These are phyloP conservation scores for Cinnamomum micranthum DNA, from an alignment of 164 flowering plant species.

Conservation along the genomic window DNA sequence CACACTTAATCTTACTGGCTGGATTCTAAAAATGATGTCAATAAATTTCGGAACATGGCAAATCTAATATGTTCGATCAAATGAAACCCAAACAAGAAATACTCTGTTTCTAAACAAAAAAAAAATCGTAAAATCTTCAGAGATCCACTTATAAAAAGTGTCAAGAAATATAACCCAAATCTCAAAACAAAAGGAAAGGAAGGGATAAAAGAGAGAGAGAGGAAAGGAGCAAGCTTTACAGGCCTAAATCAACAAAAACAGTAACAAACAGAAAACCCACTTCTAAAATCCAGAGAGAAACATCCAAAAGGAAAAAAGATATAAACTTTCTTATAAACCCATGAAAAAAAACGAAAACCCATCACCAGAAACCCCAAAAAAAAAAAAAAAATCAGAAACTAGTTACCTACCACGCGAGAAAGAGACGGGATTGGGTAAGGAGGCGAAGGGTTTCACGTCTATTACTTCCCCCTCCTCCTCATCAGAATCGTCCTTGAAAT, in stretches of 20 bases:
- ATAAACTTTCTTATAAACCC: background rate
- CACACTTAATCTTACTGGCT: background rate
- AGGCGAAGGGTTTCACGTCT: slow-evolving; percentile 37
- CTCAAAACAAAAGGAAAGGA: no score
- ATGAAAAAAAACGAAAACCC: background rate
- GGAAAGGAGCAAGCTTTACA: background rate
- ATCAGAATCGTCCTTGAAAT: slow-evolving; percentile 59
- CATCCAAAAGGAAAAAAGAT: background rate
- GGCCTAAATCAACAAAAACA: no score
- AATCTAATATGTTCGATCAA: background rate
- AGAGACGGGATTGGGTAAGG: slow-evolving; percentile 31
- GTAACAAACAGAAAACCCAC: background rate
- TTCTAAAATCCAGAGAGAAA: background rate
- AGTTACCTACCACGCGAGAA: slow-evolving; percentile 14
- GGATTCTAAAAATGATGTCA: background rate
- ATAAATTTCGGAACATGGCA: background rate
- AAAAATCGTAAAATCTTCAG: no score
- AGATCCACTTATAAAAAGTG: no score
- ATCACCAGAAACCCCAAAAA: background rate
- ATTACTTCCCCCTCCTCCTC: slow-evolving; percentile 29
- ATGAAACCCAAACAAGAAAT: no score
- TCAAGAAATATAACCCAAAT: background rate
- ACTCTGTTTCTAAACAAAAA: no score
- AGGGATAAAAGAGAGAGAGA: background rate
- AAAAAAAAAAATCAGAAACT: background rate